Conservation (phyloP, 1,284 basidiomycete genomes). For the Stygiomarasmius scandens region DNA sequence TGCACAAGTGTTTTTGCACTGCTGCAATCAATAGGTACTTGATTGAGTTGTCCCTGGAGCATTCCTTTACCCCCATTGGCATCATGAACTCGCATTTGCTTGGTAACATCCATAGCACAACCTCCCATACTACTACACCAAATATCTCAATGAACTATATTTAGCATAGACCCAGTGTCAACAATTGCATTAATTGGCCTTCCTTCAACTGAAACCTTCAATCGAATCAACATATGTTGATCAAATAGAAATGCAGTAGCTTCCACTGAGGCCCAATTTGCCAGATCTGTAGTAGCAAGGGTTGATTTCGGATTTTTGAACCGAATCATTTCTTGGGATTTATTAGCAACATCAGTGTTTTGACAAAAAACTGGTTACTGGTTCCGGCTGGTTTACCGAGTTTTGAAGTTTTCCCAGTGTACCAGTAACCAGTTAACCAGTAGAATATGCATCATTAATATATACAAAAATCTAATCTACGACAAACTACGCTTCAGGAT, state of each 20-base stretch:
- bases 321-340: slow-evolving; percentile 37
- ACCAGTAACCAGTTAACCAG: too few relatives aligned
- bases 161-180: background rate
- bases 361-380: too few relatives aligned
- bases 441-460: too few relatives aligned
- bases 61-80: background rate
- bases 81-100: background rate
- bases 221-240: too few relatives aligned
- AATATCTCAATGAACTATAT: background rate
- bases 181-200: background rate
- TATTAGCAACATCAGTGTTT: too few relatives aligned
- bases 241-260: too few relatives aligned
- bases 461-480: too few relatives aligned
- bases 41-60: background rate
- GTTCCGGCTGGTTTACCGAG: too few relatives aligned
- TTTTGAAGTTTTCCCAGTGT: too few relatives aligned
- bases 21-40: background rate
- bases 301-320: too few relatives aligned
- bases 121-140: background rate
- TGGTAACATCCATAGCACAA: background rate
- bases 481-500: background rate
- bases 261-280: too few relatives aligned
- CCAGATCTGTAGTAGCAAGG: too few relatives aligned
- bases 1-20: background rate
- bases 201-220: background rate